Conservation (phyloP, 805 yeast species). For the Schwanniomyces sp. region DNA sequence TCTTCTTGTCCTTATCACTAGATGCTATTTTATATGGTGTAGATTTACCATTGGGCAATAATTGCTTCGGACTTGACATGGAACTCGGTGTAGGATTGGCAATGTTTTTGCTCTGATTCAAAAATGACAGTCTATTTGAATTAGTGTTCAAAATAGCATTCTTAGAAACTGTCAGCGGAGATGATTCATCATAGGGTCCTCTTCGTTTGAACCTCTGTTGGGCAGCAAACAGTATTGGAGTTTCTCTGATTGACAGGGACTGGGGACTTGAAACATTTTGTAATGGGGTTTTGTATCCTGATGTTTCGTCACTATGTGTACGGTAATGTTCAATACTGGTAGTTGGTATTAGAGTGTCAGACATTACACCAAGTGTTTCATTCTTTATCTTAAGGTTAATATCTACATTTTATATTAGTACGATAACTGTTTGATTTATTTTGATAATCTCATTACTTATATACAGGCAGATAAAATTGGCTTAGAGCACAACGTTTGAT, state of each 20-base stretch:
- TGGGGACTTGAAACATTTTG: not conserved
- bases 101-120: not conserved
- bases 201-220: not conserved
- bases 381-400: not conserved
- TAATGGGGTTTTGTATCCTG: not conserved
- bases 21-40: conserved; percentile 5
- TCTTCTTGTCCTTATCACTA: conserved; percentile 22
- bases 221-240: not conserved
- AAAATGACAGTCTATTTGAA: not conserved
- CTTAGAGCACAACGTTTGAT: not conserved
- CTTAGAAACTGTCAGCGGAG: not conserved
- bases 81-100: not conserved
- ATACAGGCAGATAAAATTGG: not conserved
- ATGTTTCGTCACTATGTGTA: not conserved
- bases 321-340: not conserved
- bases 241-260: not conserved
- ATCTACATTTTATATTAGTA: not conserved
- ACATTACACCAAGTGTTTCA: not conserved
- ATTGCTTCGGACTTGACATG: not conserved
- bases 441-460: not conserved
- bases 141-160: not conserved
- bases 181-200: not conserved
- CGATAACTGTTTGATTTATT: not conserved
- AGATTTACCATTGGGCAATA: not conserved
- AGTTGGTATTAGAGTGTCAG: not conserved